Conservation (phyloP, 2,329 filamentous ascomycete species). For the Beauveria caledonica region DNA sequence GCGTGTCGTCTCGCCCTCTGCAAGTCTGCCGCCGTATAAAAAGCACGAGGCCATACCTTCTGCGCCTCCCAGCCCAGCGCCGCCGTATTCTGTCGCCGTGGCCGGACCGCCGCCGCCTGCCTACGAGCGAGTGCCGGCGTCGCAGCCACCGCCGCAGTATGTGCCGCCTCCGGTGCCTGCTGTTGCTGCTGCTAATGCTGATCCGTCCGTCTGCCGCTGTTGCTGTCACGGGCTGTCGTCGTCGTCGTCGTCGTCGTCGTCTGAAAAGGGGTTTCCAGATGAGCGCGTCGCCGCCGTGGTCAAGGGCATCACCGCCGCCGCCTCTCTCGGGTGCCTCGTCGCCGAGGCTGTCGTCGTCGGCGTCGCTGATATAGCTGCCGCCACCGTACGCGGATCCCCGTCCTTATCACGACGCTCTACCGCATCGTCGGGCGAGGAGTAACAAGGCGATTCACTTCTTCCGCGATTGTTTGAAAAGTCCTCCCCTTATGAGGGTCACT, state of each 20-base stretch:
- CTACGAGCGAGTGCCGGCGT: neutral
- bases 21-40: neutral
- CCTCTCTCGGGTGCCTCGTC: neutral
- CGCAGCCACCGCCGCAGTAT: neutral
- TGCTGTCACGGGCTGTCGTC: neutral
- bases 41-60: neutral
- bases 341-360: neutral
- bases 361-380: neutral
- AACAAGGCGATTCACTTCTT: neutral
- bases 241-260: neutral
- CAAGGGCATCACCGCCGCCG: neutral
- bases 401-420: neutral
- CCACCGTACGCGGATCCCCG: neutral
- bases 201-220: neutral
- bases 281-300: neutral
- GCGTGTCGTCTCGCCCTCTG: constrained; percentile 25
- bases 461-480: neutral
- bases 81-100: neutral
- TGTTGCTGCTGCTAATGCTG: neutral
- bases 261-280: neutral
- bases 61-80: neutral
- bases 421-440: neutral
- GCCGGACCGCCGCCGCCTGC: neutral
- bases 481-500: too few species aligned
- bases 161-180: neutral